phyloP scores from a whole-genome alignment of 1,139 yeast species.

The Yamadazyma diospyri region DNA sequence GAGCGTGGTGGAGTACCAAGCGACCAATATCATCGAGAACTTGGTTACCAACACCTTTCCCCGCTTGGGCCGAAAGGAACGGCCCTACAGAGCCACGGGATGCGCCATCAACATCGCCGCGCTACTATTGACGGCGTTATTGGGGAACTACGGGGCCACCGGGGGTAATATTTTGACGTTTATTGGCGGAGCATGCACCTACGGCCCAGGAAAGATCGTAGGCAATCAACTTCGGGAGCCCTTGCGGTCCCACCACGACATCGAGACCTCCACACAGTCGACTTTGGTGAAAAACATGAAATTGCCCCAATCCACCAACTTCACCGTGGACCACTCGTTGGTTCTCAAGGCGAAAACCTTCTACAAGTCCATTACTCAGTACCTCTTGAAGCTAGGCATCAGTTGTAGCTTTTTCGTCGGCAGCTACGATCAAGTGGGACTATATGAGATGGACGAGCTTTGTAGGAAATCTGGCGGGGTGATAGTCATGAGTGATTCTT shows the following conservation, averaged over 20 bases:
- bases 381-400: conserved; percentile 41
- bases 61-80: conserved; percentile 37
- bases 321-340: conserved; percentile 26
- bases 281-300: conserved; percentile 19
- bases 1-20: conserved; percentile 52
- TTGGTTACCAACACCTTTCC: conserved; percentile 54
- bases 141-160: conserved; percentile 37
- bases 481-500: conserved; percentile 60
- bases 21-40: conserved; percentile 51
- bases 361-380: conserved; percentile 44
- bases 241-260: conserved; percentile 57
- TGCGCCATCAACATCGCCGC: conserved; percentile 62
- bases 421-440: conserved; percentile 64
- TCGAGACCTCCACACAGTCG: conserved; percentile 38
- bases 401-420: conserved; percentile 59
- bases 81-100: conserved; percentile 63
- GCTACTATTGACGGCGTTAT: conserved; percentile 42
- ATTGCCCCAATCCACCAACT: conserved; percentile 26
- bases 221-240: conserved; percentile 48
- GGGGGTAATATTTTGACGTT: conserved; percentile 65
- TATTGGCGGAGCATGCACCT: conserved; percentile 56
- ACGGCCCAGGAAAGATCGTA: conserved; percentile 56
- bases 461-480: conserved; percentile 60
- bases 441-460: conserved; percentile 60
- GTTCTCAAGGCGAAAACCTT: conserved; percentile 35